Evolutionary conservation across 495 filamentous ascomycete species (phyloP).

Genomic region (Hypomontagnella monticulosa): DNA sequence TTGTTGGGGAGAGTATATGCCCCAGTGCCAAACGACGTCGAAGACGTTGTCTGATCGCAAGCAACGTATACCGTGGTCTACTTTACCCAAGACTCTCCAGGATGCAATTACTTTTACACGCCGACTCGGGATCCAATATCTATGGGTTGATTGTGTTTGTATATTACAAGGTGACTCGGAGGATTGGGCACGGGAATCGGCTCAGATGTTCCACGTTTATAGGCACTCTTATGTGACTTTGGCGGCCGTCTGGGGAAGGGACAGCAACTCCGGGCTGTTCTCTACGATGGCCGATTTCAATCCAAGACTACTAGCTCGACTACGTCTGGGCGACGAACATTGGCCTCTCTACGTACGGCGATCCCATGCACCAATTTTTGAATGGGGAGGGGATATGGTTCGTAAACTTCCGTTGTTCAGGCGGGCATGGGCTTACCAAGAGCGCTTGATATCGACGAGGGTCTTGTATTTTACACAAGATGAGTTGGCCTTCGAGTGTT

Average conservation of each 20-base stretch:
- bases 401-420: neutral
- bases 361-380: no score
- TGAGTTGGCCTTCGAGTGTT: conserved; percentile 3
- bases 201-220: conserved; percentile 14
- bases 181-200: conserved; percentile 7
- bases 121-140: neutral
- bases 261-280: conserved; percentile 1
- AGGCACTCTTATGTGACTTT: conserved; percentile 1
- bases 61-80: neutral
- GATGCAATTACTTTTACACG: conserved; percentile 6
- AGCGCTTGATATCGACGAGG: neutral
- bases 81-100: conserved; percentile 8
- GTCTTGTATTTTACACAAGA: neutral
- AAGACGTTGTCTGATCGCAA: neutral
- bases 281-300: neutral
- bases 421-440: conserved; percentile 1
- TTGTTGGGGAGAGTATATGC: conserved; percentile 1
- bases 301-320: neutral
- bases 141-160: conserved; percentile 12
- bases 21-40: neutral
- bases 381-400: no score
- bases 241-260: neutral
- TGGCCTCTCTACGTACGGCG: conserved; percentile 2
- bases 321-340: neutral
- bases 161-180: conserved; percentile 7